Conservation (phyloP, 371 early-diverging fungal species). For the Apophysomyces ossiformis region DNA sequence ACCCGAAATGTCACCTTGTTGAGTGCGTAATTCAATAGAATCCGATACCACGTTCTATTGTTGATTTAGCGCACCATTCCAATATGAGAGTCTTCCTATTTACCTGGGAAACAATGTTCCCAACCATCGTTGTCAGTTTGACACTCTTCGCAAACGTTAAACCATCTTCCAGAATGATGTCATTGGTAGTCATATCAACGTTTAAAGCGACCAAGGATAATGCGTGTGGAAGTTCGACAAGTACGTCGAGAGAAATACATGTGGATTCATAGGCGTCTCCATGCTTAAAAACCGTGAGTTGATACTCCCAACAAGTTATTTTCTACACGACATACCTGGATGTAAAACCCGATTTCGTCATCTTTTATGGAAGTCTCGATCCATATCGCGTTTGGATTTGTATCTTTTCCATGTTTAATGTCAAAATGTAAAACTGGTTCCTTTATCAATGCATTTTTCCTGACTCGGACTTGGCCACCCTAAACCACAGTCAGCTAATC, state of each 20-base stretch:
- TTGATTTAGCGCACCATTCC: background rate
- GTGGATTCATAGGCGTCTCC: background rate
- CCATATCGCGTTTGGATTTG: too few relatives aligned
- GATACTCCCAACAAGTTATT: too few relatives aligned
- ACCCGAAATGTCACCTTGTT: background rate
- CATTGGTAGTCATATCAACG: background rate
- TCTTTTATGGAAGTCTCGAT: too few relatives aligned
- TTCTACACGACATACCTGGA: too few relatives aligned
- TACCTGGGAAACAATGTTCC: background rate
- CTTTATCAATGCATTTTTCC: background rate
- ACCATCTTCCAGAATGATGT: background rate
- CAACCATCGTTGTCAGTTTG: background rate
- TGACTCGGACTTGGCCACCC: background rate
- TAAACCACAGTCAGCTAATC: background rate
- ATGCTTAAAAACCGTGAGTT: background rate
- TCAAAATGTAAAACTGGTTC: too few relatives aligned
- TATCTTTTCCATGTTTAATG: too few relatives aligned
- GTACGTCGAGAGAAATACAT: background rate
- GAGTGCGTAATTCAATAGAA: background rate
- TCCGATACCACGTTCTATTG: background rate
- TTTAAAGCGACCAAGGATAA: background rate
- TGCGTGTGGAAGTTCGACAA: background rate
- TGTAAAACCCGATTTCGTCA: too few relatives aligned
- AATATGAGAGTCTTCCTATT: background rate
- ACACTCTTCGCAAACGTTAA: background rate